phyloP scores from a whole-genome alignment of 2,329 filamentous ascomycete genomes.

The Aspergillus floridensis region DNA sequence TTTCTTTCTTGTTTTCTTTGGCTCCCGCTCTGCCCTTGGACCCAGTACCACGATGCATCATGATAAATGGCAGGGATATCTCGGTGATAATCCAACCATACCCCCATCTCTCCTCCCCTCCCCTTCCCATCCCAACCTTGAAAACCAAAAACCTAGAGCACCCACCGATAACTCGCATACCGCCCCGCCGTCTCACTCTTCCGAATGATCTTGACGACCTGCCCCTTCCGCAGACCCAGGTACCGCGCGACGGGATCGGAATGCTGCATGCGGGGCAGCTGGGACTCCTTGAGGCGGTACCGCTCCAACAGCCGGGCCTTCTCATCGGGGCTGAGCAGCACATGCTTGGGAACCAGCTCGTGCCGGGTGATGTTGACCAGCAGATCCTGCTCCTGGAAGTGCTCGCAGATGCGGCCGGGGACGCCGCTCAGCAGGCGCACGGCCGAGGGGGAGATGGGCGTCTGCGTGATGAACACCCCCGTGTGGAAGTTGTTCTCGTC shows the following conservation, averaged over 20 bases:
- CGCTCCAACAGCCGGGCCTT: constrained; percentile 80
- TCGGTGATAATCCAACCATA: not conserved
- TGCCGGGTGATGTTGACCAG: constrained; percentile 98
- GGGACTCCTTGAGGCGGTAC: constrained; percentile 95
- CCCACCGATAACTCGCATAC: constrained; percentile 90
- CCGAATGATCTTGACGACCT: constrained; percentile 98
- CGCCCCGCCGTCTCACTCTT: constrained; percentile 92
- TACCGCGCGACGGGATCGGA: constrained; percentile 93
- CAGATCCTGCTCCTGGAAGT: constrained; percentile 92
- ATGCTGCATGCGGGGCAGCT: constrained; percentile 86
- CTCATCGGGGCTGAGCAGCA: constrained; percentile 85
- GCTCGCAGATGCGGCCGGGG: constrained; percentile 79
- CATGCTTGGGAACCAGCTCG: constrained; percentile 91
- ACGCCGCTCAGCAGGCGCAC: constrained; percentile 81
- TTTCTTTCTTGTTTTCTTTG: constrained; percentile 21
- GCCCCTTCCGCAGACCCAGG: constrained; percentile 80
- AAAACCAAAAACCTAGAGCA: constrained; percentile 40
- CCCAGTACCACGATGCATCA: not conserved
- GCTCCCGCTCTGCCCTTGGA: constrained; percentile 5
- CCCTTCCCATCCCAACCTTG: not conserved
- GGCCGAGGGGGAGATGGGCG: constrained; percentile 78
- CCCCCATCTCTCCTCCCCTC: not conserved
- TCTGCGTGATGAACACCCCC: constrained; percentile 84
- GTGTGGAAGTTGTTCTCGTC: constrained; percentile 78
- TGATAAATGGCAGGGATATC: not conserved